These are phyloP conservation scores for Gossypium raimondii DNA, from an alignment of 345 rosid species.

Conservation along the genomic window DNA sequence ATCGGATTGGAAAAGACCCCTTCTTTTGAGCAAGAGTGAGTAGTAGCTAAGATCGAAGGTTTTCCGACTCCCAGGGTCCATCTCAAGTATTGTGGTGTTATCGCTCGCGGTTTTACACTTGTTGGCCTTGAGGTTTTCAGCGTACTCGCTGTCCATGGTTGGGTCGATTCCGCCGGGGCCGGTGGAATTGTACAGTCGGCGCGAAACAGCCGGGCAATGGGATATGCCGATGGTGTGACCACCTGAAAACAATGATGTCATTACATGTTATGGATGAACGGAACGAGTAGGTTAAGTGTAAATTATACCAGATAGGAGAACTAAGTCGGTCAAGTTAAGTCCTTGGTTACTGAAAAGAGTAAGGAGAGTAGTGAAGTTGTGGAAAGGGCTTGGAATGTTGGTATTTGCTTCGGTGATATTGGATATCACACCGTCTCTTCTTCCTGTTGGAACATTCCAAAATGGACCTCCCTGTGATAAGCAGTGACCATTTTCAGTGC, in stretches of 20 bases:
- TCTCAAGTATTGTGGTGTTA: slow-evolving; percentile 54
- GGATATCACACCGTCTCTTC: slow-evolving; percentile 74
- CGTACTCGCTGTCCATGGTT: slow-evolving; percentile 63
- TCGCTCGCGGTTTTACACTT: slow-evolving; percentile 59
- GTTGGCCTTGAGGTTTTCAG: slow-evolving; percentile 55
- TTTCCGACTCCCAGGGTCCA: slow-evolving; percentile 74
- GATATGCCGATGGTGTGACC: slow-evolving; percentile 80
- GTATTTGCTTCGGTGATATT: slow-evolving; percentile 47
- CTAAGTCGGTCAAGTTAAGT: slow-evolving; percentile 64
- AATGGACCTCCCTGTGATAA: slow-evolving; percentile 63
- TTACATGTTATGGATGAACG: neutral
- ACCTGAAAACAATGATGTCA: slow-evolving; percentile 31
- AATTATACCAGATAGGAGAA: slow-evolving; percentile 47
- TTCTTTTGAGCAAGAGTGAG: slow-evolving; percentile 41
- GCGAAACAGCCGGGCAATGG: slow-evolving; percentile 56
- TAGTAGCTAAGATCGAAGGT: slow-evolving; percentile 76
- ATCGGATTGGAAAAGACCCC: slow-evolving; percentile 77
- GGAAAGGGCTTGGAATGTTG: slow-evolving; percentile 56
- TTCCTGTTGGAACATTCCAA: slow-evolving; percentile 84
- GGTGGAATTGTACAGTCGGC: slow-evolving; percentile 68
- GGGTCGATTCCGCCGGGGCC: slow-evolving; percentile 62
- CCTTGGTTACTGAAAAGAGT: slow-evolving; percentile 54
- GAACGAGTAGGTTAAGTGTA: neutral
- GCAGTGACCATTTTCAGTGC: neutral
- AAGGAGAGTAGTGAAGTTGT: slow-evolving; percentile 56